Conservation (phyloP, 768 basidiomycete species). For the Tylopilus balloui region DNA sequence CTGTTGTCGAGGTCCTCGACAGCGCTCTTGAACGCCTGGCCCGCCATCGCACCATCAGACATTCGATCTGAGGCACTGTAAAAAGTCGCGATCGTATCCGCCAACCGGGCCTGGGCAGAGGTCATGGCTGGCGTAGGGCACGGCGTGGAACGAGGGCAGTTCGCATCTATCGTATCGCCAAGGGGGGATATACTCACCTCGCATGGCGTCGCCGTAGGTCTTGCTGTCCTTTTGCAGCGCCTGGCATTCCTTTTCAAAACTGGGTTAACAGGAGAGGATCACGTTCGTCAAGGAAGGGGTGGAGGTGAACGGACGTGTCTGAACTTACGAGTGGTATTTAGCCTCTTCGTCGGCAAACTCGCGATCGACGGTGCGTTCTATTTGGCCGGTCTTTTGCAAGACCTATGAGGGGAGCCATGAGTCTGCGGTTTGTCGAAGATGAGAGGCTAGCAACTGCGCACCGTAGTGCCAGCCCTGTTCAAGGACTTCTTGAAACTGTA, state of each 20-base stretch:
- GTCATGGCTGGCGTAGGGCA: conserved; percentile 72
- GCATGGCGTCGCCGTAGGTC: conserved; percentile 91
- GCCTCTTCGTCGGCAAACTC: conserved; percentile 92
- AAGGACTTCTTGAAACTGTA: conserved; percentile 89
- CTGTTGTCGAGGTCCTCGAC: conserved; percentile 90
- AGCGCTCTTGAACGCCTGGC: conserved; percentile 92
- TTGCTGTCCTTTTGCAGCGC: conserved; percentile 94
- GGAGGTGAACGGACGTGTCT: not conserved
- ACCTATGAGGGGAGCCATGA: conserved; percentile 44
- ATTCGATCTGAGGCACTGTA: conserved; percentile 80
- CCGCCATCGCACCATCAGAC: conserved; percentile 94
- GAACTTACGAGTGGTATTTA: conserved; percentile 78
- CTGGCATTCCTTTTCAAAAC: conserved; percentile 95
- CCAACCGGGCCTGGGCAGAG: conserved; percentile 84
- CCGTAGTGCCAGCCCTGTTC: conserved; percentile 87
- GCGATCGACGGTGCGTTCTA: conserved; percentile 90
- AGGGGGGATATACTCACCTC: conserved; percentile 48
- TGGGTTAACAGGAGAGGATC: conserved; percentile 28
- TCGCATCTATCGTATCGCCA: not conserved
- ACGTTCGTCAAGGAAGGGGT: conserved; percentile 2
- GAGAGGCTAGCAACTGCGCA: conserved; percentile 34
- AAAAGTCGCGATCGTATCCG: conserved; percentile 91
- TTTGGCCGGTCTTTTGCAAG: conserved; percentile 97
- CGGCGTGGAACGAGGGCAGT: not conserved
- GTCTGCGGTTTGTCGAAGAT: conserved; percentile 3